Conservation (phyloP, 2,329 filamentous ascomycete genomes). For the Helotiales sp. region DNA sequence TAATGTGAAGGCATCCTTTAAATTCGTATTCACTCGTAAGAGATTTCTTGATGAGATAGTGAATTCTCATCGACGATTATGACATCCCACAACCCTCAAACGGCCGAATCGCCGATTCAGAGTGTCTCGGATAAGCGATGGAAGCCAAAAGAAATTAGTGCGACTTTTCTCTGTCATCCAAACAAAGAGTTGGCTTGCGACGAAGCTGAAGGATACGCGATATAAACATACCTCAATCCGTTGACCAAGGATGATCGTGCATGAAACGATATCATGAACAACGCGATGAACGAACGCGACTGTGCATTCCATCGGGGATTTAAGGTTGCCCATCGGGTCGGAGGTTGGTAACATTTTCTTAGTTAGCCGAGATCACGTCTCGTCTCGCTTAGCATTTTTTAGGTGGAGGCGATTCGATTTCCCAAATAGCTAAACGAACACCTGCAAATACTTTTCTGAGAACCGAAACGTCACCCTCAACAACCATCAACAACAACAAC, state of each 20-base stretch:
- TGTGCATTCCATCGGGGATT: conserved; percentile 2
- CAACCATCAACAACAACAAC: conserved; percentile 11
- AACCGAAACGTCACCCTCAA: background rate
- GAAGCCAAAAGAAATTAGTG: background rate
- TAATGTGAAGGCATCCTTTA: no score
- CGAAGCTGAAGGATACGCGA: background rate
- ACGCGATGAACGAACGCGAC: background rate
- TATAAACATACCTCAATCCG: background rate
- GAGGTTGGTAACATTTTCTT: background rate
- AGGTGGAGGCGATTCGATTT: background rate
- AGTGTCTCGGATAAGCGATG: background rate
- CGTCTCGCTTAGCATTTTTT: conserved; percentile 9
- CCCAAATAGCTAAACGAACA: background rate
- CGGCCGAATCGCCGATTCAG: background rate
- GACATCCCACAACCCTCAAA: no score
- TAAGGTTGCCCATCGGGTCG: background rate
- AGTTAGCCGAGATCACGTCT: conserved; percentile 10
- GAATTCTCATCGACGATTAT: no score
- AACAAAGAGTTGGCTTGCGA: background rate
- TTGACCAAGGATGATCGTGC: background rate
- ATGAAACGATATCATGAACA: background rate
- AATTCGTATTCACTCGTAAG: no score
- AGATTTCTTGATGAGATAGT: no score
- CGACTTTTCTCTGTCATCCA: background rate
- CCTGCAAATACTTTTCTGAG: conserved; percentile 3